phyloP scores from a whole-genome alignment of 208 protist genomes.

The Zelonia costaricensis region DNA sequence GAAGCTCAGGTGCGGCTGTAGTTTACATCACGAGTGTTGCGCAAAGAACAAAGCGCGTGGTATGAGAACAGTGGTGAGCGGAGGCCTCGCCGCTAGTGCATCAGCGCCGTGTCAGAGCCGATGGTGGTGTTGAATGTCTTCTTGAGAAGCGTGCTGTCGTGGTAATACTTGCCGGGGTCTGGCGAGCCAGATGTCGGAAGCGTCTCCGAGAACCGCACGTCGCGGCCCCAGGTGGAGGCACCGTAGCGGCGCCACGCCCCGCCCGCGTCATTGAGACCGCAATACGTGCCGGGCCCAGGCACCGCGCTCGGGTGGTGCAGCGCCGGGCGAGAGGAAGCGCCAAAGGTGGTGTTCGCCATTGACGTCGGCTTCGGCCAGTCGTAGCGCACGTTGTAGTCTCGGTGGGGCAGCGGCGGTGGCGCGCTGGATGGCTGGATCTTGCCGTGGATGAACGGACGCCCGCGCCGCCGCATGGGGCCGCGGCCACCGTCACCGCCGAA shows the following conservation, averaged over 20 bases:
- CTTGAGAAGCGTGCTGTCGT: constrained; percentile 74
- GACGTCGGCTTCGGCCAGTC: constrained; percentile 70
- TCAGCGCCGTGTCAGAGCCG: constrained; percentile 57
- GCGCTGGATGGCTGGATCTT: constrained; percentile 31
- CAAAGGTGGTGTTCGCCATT: constrained; percentile 50
- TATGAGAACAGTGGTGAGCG: too few species aligned
- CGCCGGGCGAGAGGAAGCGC: constrained; percentile 31
- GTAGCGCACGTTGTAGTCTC: constrained; percentile 67
- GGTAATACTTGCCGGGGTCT: constrained; percentile 65
- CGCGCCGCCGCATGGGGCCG: neutral
- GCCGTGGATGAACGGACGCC: constrained; percentile 32
- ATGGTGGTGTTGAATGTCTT: constrained; percentile 85
- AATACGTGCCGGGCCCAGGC: constrained; percentile 63
- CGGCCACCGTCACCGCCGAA: constrained; percentile 21
- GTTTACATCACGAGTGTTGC: too few species aligned
- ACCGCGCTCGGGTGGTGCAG: constrained; percentile 10
- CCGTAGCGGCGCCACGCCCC: constrained; percentile 6
- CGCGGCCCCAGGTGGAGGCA: constrained; percentile 55
- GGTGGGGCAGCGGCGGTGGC: constrained; percentile 19
- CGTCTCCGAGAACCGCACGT: constrained; percentile 57
- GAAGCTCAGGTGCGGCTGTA: too few species aligned
- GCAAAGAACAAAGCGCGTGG: too few species aligned
- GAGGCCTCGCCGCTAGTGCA: constrained; percentile 17
- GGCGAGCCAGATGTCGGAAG: constrained; percentile 18
- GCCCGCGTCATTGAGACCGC: constrained; percentile 9